These are phyloP conservation scores for Alternaria infectoria DNA, from an alignment of 2,329 filamentous ascomycete genomes.

Conservation along the genomic window DNA sequence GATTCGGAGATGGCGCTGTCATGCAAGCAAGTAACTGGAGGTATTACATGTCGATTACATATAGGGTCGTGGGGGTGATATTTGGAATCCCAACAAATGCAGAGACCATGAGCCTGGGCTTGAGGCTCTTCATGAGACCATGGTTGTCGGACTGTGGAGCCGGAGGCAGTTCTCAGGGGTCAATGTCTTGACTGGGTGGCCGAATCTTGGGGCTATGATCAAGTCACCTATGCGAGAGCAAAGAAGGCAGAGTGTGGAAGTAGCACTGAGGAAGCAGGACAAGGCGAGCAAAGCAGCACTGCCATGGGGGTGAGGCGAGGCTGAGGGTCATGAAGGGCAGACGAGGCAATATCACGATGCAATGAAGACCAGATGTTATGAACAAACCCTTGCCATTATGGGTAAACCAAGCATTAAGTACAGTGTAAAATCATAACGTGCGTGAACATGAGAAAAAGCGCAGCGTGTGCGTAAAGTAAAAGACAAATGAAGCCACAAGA, in stretches of 20 bases:
- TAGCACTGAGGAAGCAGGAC: not conserved
- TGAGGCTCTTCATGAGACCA: not conserved
- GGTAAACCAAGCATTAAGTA: conserved; percentile 17
- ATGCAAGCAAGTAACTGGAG: not conserved
- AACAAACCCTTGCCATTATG: conserved; percentile 25
- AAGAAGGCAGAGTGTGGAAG: not conserved
- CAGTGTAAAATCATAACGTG: conserved; percentile 9
- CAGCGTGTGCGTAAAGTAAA: not conserved
- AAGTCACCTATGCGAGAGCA: not conserved
- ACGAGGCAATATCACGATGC: not conserved
- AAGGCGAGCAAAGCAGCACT: not conserved
- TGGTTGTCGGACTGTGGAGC: not conserved
- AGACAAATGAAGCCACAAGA: conserved; percentile 2
- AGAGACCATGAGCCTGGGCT: not conserved
- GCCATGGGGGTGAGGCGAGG: not conserved
- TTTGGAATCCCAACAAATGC: not conserved
- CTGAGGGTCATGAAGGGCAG: not conserved
- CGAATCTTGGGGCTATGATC: not conserved
- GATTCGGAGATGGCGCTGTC: not conserved
- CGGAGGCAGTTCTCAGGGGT: not conserved
- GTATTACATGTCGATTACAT: not conserved
- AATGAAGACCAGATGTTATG: not conserved
- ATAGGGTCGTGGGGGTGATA: not conserved
- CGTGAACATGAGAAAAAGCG: conserved; percentile 8
- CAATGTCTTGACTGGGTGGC: not conserved